Evolutionary conservation across 768 basidiomycete species (phyloP).

Genomic region (Tricholoma terreum): DNA sequence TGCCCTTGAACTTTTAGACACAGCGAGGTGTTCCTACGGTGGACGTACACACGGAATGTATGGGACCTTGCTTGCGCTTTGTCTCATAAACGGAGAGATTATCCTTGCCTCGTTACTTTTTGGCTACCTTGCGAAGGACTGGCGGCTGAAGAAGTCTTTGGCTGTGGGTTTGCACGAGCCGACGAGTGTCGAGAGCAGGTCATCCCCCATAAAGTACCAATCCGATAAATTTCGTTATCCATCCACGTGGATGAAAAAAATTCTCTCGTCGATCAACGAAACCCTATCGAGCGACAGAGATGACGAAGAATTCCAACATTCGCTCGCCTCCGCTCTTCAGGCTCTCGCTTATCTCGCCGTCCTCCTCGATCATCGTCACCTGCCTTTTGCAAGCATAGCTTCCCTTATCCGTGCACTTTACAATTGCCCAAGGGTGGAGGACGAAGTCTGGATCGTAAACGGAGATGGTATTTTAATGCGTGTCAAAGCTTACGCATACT

Average conservation of each 20-base stretch:
- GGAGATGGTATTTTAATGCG: conserved; percentile 18
- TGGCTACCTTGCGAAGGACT: conserved; percentile 61
- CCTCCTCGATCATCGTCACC: conserved; percentile 46
- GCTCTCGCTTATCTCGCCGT: conserved; percentile 57
- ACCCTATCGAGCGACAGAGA: conserved; percentile 26
- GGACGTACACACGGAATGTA: conserved; percentile 60
- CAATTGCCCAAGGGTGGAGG: conserved; percentile 37
- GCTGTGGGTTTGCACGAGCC: background rate
- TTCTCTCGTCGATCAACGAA: conserved; percentile 32
- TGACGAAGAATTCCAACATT: conserved; percentile 14
- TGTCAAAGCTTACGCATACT: conserved; percentile 44
- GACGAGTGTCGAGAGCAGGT: background rate
- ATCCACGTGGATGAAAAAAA: conserved; percentile 17
- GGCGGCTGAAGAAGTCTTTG: conserved; percentile 31
- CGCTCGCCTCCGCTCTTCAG: conserved; percentile 44
- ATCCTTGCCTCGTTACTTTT: conserved; percentile 73
- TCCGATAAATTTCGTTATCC: background rate
- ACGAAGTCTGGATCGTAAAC: conserved; percentile 37
- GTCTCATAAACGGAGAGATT: conserved; percentile 76
- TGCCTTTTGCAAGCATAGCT: conserved; percentile 44
- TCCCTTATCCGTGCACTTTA: conserved; percentile 47
- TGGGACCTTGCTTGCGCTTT: conserved; percentile 55
- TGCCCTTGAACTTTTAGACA: conserved; percentile 50
- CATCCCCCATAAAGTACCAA: background rate
- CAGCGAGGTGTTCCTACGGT: conserved; percentile 53